Percentiles rank a stretch among this genome's conserved stretches.
Evolutionary conservation across 2,329 filamentous ascomycete species (phyloP).

Genomic region (Hymenoscyphus occultus): DNA sequence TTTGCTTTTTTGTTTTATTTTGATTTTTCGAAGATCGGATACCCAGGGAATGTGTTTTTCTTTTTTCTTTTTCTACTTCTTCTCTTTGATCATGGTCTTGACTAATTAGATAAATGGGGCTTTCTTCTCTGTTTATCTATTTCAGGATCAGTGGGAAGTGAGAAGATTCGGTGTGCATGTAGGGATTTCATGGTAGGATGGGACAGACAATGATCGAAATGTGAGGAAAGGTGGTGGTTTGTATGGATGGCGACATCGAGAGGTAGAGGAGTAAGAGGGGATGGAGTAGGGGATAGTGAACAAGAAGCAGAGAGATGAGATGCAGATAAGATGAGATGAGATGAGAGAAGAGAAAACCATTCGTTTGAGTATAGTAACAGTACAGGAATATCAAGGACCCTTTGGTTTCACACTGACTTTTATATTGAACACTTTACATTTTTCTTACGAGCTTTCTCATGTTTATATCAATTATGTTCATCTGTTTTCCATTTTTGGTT

Average conservation of each 20-base stretch:
- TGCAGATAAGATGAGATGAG: not conserved
- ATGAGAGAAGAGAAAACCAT: slow-evolving; percentile 4
- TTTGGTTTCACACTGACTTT: slow-evolving; percentile 2
- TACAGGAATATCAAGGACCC: not conserved
- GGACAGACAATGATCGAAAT: not conserved
- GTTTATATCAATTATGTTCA: no score
- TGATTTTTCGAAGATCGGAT: slow-evolving; percentile 28
- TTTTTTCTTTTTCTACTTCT: slow-evolving; percentile 5
- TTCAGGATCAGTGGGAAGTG: not conserved
- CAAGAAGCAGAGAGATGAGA: not conserved
- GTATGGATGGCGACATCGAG: no score
- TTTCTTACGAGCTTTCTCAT: no score
- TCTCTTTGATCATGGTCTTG: not conserved
- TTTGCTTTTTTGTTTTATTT: slow-evolving; percentile 17
- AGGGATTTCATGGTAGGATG: not conserved
- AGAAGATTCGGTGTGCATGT: not conserved
- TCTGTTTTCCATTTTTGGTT: no score
- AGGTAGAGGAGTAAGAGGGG: not conserved
- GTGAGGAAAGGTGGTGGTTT: no score
- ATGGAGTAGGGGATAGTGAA: not conserved
- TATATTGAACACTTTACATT: not conserved
- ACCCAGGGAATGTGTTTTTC: slow-evolving; percentile 25
- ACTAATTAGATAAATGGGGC: not conserved
- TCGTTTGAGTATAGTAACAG: slow-evolving; percentile 9
- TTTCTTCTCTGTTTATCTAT: not conserved